Evolutionary conservation across 2,329 filamentous ascomycete genomes (phyloP), one percentile per base, ranked within the genome.

Genomic region (Dactylellina haptotyla): DNA sequence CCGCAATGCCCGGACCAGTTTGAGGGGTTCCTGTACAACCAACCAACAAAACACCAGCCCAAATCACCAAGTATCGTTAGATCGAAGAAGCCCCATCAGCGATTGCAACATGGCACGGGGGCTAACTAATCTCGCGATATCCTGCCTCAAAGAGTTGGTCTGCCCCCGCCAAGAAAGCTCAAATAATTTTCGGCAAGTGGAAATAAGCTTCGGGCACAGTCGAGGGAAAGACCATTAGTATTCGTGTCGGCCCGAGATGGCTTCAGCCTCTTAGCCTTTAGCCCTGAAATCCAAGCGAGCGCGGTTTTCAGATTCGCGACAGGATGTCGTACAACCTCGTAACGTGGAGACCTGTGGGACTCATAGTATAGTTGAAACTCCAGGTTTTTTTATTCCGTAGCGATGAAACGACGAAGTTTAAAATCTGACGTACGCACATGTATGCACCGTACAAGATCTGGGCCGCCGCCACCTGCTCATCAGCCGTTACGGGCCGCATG

Each of bases 51-150:
- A 48, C 32, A 48, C 48, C 39, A 32, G 56, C 45, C 50, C 53
- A 54, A 39, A 37, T 37, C 50, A 20, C 63, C 50, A 58, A 66
- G 28, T 66, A 43, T 43, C 53, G 53, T 66, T 66, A 43, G 63
- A 58, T n/a, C n/a, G n/a, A n/a, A n/a, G n/a, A n/a, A n/a, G n/a
- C n/a, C n/a, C 18, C n/a, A 14, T 50, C 20, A 50, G 25, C 45
- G n/a, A 50, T 46, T n/a, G 23, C 23, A 30, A n/a, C n/a, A 12
- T 39, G 30, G 26, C n/a, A n/a, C 45, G 25, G 20, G 20, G 30
- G 16, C 63, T 51, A 71, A 48, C 57, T 71, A 62, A 63, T 58
- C 57, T 71, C 66, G 66, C 66, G 57, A 71, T 63, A 63, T 71
- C 48, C 58, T 63, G 51, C 58, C 66, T 34, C 57, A 71, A 71